Conservation (phyloP, 1,139 yeast genomes). For the Geotrichum carabidarum region DNA sequence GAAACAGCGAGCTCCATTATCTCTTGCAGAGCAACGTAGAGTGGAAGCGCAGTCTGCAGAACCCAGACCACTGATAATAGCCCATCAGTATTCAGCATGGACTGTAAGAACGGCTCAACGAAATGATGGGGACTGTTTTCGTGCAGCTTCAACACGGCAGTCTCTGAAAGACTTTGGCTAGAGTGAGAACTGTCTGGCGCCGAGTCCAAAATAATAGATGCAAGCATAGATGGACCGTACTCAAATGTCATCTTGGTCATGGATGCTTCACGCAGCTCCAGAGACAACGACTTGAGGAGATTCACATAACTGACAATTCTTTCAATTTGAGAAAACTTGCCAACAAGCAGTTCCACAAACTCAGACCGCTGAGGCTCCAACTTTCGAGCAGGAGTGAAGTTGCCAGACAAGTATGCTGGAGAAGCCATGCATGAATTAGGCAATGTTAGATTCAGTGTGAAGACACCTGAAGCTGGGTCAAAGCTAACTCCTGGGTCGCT, state of each 20-base stretch:
- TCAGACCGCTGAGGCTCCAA: conserved; percentile 11
- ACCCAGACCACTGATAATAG: conserved; percentile 32
- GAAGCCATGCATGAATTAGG: conserved; percentile 16
- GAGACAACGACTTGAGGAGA: conserved; percentile 27
- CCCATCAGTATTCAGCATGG: conserved; percentile 27
- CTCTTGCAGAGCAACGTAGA: conserved; percentile 28
- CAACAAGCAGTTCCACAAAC: conserved; percentile 23
- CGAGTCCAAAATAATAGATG: conserved; percentile 20
- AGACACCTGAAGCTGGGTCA: conserved; percentile 27
- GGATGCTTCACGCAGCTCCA: conserved; percentile 30
- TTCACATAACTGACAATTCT: conserved; percentile 32
- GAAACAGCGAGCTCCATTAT: conserved; percentile 3
- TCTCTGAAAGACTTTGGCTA: conserved; percentile 13
- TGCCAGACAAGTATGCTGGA: conserved; percentile 6
- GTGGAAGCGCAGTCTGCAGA: conserved; percentile 28
- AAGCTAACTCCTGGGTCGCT: conserved; percentile 25
- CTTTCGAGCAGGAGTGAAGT: not conserved
- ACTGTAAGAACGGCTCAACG: conserved; percentile 27
- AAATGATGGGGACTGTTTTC: conserved; percentile 28
- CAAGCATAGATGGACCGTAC: conserved; percentile 27
- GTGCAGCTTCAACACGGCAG: conserved; percentile 21
- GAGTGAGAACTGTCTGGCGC: not conserved
- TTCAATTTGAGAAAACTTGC: conserved; percentile 29
- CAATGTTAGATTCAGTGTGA: conserved; percentile 22
- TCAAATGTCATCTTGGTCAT: conserved; percentile 31